phyloP scores from a whole-genome alignment of 257 asterid genomes.

The Solanum lycopersicoides region DNA sequence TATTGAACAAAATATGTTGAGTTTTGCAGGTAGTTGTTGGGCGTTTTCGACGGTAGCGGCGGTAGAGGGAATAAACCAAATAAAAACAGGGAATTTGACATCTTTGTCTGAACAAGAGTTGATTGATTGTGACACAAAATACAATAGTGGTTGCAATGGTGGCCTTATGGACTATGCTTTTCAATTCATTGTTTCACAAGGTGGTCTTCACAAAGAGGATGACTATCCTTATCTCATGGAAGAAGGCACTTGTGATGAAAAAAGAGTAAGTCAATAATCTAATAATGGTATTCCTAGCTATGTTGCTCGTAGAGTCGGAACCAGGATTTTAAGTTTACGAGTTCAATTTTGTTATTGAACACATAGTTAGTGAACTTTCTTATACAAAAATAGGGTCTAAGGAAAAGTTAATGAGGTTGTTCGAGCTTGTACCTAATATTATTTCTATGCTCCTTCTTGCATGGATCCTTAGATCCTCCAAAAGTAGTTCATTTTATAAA shows the following conservation, averaged over 20 bases:
- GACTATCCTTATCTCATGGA: slow-evolving; percentile 31
- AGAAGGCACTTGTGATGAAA: slow-evolving; percentile 27
- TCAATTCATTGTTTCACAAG: slow-evolving; percentile 14
- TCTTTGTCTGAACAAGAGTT: slow-evolving; percentile 31
- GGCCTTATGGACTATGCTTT: slow-evolving; percentile 34
- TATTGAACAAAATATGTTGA: neutral
- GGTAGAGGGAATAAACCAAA: slow-evolving; percentile 9
- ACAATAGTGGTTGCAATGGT: slow-evolving; percentile 27
- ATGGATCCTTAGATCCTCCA: neutral
- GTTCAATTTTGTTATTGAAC: neutral
- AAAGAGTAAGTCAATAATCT: slow-evolving; percentile 4
- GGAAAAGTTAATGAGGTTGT: neutral
- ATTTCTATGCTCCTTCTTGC: neutral
- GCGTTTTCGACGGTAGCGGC: slow-evolving; percentile 13
- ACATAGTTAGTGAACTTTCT: neutral
- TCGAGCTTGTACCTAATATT: neutral
- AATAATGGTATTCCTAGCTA: neutral
- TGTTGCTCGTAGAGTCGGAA: neutral
- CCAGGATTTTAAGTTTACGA: neutral
- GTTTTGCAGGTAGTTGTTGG: neutral
- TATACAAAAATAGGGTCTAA: neutral
- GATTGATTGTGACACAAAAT: slow-evolving; percentile 27
- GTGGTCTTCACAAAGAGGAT: slow-evolving; percentile 29
- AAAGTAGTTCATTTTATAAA: neutral
- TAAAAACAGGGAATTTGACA: slow-evolving; percentile 3